Evolutionary conservation across 305 asterid species (phyloP), one percentile per base, ranked within the genome.

Genomic region (Solanum hybrid): DNA sequence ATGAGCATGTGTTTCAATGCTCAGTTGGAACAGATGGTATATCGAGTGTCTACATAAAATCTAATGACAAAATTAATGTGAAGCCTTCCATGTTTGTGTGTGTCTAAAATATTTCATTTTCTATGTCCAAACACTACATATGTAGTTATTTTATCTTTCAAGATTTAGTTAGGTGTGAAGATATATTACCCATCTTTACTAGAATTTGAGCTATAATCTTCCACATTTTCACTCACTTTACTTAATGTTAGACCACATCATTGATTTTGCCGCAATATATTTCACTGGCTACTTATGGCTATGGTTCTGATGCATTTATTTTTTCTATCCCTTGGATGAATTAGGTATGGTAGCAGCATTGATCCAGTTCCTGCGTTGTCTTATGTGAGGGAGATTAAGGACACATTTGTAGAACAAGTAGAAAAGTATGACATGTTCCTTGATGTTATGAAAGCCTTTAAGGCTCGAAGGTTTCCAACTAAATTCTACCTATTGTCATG

Each of bases 31-130:
- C n/a, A 17, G n/a, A 60, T 60, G 71, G 11, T 60, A 60, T 19
- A 60, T 19, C 26, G 11, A 60, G 26, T 19, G 5, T 96, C 92
- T 86, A 98, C 88, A 91, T 87, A 38, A 10, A 76, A 75, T 31
- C 9, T 78, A 2, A 10, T 86, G 71, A 56, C 9, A 60, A 60
- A 60, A 17, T 19, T 60, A 60, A 19, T 60, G n/a, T 60, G 9
- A 60, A 60, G 26, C 26, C 26, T 60, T 60, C 2, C 26, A 7
- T 17, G 11, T 56, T 37, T 51, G 66, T 51, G 9, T 17, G 66
- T 51, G n/a, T 51, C 66, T 51, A 14, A 45, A 45, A 45, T 14
- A 45, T 51, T 51, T 17, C 1, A 15, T 51, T 51, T 15, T 51
- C 69, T 17, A 0, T 56, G 24, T 17, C 10, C n/a, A 56, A 56